Percentiles rank a stretch among this genome's conserved stretches.
Conservation (phyloP, 2,329 filamentous ascomycete genomes). For the Xenoacremonium recifei region DNA sequence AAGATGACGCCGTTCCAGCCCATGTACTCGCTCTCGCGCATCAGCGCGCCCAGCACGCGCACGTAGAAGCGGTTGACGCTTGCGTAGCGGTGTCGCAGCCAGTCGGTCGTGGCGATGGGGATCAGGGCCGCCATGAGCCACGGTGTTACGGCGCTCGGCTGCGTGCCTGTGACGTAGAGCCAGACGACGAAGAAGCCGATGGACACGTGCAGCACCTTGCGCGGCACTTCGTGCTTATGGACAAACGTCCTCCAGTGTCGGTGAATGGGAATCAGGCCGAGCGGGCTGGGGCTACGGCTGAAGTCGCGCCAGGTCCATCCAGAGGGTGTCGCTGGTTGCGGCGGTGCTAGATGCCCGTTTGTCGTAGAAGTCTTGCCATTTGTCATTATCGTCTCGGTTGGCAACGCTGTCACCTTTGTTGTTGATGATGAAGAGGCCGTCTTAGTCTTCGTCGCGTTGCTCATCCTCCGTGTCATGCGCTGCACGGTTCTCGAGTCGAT, state of each 20-base stretch:
- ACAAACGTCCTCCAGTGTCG: slow-evolving; percentile 87
- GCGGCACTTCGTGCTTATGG: slow-evolving; percentile 94
- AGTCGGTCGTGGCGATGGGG: slow-evolving; percentile 79
- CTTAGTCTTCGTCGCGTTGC: slow-evolving; percentile 30
- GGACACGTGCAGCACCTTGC: slow-evolving; percentile 89
- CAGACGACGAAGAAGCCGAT: slow-evolving; percentile 92
- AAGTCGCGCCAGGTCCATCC: slow-evolving; percentile 83
- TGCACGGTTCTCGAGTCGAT: slow-evolving; percentile 51
- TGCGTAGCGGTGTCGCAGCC: slow-evolving; percentile 78
- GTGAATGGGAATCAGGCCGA: slow-evolving; percentile 94
- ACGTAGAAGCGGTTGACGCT: slow-evolving; percentile 88
- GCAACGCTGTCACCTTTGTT: too few relatives aligned
- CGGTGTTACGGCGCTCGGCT: slow-evolving; percentile 76
- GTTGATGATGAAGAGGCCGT: too few relatives aligned
- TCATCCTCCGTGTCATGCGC: slow-evolving; percentile 51
- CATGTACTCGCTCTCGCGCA: slow-evolving; percentile 93
- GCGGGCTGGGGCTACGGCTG: slow-evolving; percentile 86
- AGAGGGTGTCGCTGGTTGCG: slow-evolving; percentile 52
- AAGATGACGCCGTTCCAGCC: slow-evolving; percentile 97
- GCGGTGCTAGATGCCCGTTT: slow-evolving; percentile 72
- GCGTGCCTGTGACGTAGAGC: slow-evolving; percentile 78
- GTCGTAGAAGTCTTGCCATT: slow-evolving; percentile 28
- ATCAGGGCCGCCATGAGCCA: slow-evolving; percentile 78
- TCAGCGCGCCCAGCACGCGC: slow-evolving; percentile 77
- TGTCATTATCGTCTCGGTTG: too few relatives aligned